These are phyloP conservation scores for Acanthamoeba healyi DNA, from an alignment of 208 protist species.

Conservation along the genomic window DNA sequence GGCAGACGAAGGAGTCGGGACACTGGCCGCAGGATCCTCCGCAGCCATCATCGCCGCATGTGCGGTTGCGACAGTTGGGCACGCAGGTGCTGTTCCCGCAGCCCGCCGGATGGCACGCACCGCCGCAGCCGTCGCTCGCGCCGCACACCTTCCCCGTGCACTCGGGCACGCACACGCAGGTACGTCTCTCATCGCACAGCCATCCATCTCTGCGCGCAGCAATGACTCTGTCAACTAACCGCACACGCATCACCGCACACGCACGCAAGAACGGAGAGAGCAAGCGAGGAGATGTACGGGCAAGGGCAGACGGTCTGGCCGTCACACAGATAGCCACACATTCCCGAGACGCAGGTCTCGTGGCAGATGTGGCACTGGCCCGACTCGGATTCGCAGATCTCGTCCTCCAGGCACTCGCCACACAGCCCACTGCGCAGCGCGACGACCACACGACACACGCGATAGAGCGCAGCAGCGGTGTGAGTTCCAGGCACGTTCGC, in stretches of 20 bases:
- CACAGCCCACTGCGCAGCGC: conserved; percentile 16
- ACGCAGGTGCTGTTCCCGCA: conserved; percentile 16
- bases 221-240: background rate
- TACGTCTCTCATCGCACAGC: conserved; percentile 17
- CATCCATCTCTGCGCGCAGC: background rate
- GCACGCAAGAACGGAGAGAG: background rate
- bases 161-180: conserved; percentile 31
- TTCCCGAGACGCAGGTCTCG: conserved; percentile 13
- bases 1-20: background rate
- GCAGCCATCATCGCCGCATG: conserved; percentile 56
- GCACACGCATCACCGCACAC: background rate
- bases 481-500: too few relatives aligned
- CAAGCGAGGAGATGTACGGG: background rate
- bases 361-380: conserved; percentile 58
- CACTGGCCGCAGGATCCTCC: conserved; percentile 45
- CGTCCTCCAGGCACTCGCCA: conserved; percentile 63
- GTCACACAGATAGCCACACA: conserved; percentile 16
- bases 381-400: background rate
- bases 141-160: conserved; percentile 11
- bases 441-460: too few relatives aligned
- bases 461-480: too few relatives aligned
- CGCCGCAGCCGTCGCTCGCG: conserved; percentile 49
- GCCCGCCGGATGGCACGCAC: background rate
- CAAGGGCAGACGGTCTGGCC: conserved; percentile 6
- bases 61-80: background rate